These are phyloP conservation scores for Schizochytrium sp. DNA, from an alignment of 108 stramenopile species.

Conservation along the genomic window DNA sequence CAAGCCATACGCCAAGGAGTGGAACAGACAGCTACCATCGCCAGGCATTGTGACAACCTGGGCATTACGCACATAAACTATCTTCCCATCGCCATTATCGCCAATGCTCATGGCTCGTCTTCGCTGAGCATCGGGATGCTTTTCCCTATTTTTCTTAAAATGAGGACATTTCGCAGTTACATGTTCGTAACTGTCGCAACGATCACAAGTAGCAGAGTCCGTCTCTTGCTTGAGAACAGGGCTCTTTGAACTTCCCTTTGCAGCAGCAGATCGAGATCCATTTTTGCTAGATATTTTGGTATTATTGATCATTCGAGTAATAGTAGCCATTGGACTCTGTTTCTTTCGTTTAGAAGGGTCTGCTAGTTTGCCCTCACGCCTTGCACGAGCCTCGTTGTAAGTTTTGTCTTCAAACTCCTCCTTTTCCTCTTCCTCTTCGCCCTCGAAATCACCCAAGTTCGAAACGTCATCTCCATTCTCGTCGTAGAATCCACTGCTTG, in stretches of 20 bases:
- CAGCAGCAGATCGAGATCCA: too few species aligned
- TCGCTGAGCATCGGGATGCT: constrained; percentile 65
- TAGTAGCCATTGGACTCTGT: neutral
- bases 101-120: neutral
- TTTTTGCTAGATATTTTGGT: too few species aligned
- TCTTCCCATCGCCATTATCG: neutral
- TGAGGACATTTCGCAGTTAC: constrained; percentile 62
- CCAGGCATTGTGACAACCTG: constrained; percentile 63
- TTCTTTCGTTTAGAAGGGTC: neutral
- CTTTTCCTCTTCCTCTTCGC: neutral
- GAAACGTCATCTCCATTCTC: too few species aligned
- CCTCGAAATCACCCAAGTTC: neutral
- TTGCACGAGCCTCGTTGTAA: too few species aligned
- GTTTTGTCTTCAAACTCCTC: neutral
- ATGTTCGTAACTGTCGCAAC: constrained; percentile 65
- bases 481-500: too few species aligned
- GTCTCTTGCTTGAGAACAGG: too few species aligned
- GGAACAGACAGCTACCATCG: constrained; percentile 69
- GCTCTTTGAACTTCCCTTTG: too few species aligned
- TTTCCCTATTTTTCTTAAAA: constrained; percentile 64
- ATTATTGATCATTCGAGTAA: neutral
- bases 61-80: neutral
- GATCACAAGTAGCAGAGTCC: constrained; percentile 31
- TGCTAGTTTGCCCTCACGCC: neutral
- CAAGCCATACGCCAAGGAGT: constrained; percentile 64